Evolutionary conservation across 495 filamentous ascomycete genomes (phyloP), one percentile per base, ranked within the genome.

Genomic region (Penicillium cosmopolitanum): DNA sequence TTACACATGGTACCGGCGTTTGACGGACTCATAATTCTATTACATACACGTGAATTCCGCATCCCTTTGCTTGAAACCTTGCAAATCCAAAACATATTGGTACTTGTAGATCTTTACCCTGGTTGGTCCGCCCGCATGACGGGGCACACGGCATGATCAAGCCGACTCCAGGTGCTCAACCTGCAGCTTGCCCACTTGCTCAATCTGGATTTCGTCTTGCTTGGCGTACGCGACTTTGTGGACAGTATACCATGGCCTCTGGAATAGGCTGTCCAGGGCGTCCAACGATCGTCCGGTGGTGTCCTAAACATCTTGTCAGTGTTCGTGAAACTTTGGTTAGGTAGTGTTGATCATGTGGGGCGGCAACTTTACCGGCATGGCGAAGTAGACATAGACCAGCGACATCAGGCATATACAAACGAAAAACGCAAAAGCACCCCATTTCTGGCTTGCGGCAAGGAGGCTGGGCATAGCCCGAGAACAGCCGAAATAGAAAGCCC

Each of bases 401-500:
- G 64, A 66, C 1, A 67, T 23, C 36, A 65, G 35, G 13, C 68
- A 63, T 19, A 71, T 65, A 23, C 54, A 60, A 12, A 33, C 53
- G 40, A 63, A 71, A 25, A 71, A 71, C 4, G 62, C 36, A 57
- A 71, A 71, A 2, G 68, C 66, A 0, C 68, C 59, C 65, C 64
- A 66, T 52, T 62, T 35, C 3, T 69, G 53, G 12, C 46, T 66
- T 4, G 61, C 66, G 16, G 56, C 58, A 10, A 66, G 55, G 73
- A 86, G 78, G 46, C 77, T 77, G 76, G 79, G 50, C 63, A 67
- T 68, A 18, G 66, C 70, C 12, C 65, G 63, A 5, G 82, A 75
- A 64, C 84, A 84, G 18, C 85, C 84, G 61, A 86, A 88, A 63
- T 87, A 84, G 51, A 86, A 85, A 9, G 72, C 82, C 70, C 86